Evolutionary conservation across 305 asterid species (phyloP).

Genomic region (Fraxinus albicans): DNA sequence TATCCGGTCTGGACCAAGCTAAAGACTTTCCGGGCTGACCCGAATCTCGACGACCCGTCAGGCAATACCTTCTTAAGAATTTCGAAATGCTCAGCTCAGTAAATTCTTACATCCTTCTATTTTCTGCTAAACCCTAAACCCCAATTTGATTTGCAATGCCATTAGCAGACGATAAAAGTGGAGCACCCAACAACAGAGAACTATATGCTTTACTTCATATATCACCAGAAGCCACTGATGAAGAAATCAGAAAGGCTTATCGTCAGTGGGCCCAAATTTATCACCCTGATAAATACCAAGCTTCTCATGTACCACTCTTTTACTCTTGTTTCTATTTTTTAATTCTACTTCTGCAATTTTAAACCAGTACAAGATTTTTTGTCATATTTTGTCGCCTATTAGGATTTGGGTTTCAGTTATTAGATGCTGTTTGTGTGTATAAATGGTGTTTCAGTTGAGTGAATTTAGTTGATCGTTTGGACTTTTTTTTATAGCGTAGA

Average conservation of each 20-base stretch:
- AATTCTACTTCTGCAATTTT: background rate
- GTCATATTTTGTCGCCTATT: background rate
- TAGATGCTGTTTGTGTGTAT: background rate
- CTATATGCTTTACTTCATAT: constrained; percentile 82
- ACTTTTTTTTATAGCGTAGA: background rate
- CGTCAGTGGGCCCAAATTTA: constrained; percentile 99
- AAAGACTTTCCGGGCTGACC: background rate
- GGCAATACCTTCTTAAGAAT: background rate
- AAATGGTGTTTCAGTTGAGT: background rate
- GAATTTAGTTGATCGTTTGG: background rate
- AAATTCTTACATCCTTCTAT: background rate
- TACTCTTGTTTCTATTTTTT: background rate
- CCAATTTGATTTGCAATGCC: background rate
- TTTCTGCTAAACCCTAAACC: constrained; percentile 33
- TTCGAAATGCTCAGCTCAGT: background rate
- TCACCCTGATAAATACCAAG: constrained; percentile 91
- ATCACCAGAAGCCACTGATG: constrained; percentile 94
- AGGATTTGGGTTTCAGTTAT: background rate
- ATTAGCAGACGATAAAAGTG: constrained; percentile 30
- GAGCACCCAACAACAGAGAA: constrained; percentile 49
- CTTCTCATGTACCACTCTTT: constrained; percentile 43
- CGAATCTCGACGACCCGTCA: background rate
- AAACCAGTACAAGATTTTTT: background rate
- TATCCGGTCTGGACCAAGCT: background rate
- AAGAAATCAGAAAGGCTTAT: constrained; percentile 91